Percentiles rank a stretch among this genome's conserved stretches.
Conservation (phyloP, 164 flowering plant species). For the Aristolochia californica region DNA sequence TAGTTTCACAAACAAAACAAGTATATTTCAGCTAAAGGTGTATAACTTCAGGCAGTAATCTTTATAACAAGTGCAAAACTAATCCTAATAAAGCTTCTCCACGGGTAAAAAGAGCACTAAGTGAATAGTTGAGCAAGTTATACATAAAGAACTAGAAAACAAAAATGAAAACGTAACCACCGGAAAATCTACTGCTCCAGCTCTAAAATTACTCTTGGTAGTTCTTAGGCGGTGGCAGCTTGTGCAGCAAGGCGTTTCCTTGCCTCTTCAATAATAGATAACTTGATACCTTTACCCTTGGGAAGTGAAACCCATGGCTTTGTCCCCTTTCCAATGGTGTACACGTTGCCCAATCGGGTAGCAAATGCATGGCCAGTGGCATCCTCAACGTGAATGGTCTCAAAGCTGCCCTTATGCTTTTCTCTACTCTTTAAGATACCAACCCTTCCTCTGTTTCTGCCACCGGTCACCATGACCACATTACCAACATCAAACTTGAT, state of each 20-base stretch:
- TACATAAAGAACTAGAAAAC: too few relatives aligned
- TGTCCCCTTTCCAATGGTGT: slow-evolving; percentile 48
- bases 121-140: too few relatives aligned
- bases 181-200: not conserved
- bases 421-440: slow-evolving; percentile 73
- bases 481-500: slow-evolving; percentile 82
- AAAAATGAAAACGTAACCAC: not conserved
- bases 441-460: slow-evolving; percentile 74
- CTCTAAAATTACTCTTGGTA: not conserved
- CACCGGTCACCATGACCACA: slow-evolving; percentile 86
- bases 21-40: too few relatives aligned
- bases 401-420: slow-evolving; percentile 78
- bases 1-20: too few relatives aligned
- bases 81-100: too few relatives aligned
- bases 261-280: slow-evolving; percentile 55
- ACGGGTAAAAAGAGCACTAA: too few relatives aligned
- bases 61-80: too few relatives aligned
- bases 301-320: slow-evolving; percentile 59
- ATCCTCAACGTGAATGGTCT: slow-evolving; percentile 67
- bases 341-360: slow-evolving; percentile 65
- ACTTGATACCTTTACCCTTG: slow-evolving; percentile 58
- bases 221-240: slow-evolving; percentile 23
- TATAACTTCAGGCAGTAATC: too few relatives aligned
- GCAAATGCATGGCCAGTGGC: slow-evolving; percentile 72
- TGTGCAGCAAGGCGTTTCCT: slow-evolving; percentile 36